Evolutionary conservation across 345 rosid genomes (phyloP).

Genomic region (Xanthoceras sorbifolium): DNA sequence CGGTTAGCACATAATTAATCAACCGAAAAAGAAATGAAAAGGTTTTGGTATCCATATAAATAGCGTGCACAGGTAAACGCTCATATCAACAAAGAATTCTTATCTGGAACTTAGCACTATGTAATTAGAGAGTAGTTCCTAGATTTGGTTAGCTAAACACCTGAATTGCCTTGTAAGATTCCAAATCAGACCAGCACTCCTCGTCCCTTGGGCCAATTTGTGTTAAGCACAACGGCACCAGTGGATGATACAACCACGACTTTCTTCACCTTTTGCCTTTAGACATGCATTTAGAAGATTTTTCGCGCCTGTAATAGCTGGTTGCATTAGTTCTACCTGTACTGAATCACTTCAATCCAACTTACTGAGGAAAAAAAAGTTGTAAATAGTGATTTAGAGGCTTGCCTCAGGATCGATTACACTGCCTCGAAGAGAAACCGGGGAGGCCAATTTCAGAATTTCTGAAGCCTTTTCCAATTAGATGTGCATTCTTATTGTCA

Average conservation of each 20-base stretch:
- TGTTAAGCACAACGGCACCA: constrained; percentile 38
- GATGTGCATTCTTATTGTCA: constrained; percentile 46
- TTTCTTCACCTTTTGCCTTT: constrained; percentile 45
- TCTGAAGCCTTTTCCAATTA: constrained; percentile 40
- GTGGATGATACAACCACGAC: constrained; percentile 48
- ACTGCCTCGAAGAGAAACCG: constrained; percentile 28
- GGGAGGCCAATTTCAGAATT: constrained; percentile 47
- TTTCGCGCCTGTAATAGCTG: constrained; percentile 40
- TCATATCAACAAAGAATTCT: too few species aligned
- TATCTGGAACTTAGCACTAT: too few species aligned
- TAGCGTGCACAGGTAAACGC: not conserved
- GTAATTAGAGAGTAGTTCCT: not conserved
- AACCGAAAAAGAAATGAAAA: not conserved
- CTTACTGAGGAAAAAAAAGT: not conserved
- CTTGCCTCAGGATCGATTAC: constrained; percentile 40
- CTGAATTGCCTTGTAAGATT: constrained; percentile 32
- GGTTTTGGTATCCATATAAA: not conserved
- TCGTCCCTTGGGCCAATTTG: constrained; percentile 45
- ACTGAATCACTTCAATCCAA: not conserved
- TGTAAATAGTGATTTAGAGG: not conserved
- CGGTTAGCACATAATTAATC: not conserved
- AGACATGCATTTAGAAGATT: constrained; percentile 49
- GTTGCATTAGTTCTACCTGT: constrained; percentile 44
- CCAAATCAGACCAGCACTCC: constrained; percentile 42
- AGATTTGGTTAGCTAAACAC: constrained; percentile 18